phyloP scores from a whole-genome alignment of 2,329 filamentous ascomycete genomes.

The Fusarium torreyae region DNA sequence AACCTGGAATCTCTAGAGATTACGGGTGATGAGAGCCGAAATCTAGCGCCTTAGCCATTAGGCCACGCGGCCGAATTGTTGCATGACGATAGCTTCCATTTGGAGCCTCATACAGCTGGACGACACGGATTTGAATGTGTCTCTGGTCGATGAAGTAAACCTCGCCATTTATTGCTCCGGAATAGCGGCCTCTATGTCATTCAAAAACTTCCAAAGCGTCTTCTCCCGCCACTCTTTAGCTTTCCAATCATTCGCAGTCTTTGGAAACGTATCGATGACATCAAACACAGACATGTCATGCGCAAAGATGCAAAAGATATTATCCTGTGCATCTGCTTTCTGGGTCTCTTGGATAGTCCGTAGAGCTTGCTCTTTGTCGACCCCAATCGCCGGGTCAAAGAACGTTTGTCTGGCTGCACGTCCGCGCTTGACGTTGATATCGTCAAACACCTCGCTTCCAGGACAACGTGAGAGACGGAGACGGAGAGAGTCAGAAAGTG shows the following conservation, averaged over 20 bases:
- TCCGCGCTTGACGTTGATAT: constrained; percentile 13
- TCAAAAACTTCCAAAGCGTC: constrained; percentile 21
- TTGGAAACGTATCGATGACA: constrained; percentile 15
- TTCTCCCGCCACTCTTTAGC: constrained; percentile 13
- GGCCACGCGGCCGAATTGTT: constrained; percentile 23
- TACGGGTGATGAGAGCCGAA: constrained; percentile 11
- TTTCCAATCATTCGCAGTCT: constrained; percentile 20
- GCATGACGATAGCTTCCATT: not conserved
- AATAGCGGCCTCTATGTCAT: constrained; percentile 4
- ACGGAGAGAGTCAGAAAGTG: constrained; percentile 12
- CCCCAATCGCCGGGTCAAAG: constrained; percentile 16
- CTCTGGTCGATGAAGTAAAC: too few relatives aligned
- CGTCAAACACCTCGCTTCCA: not conserved
- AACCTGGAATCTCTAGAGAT: constrained; percentile 37
- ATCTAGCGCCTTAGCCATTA: constrained; percentile 39
- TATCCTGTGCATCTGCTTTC: constrained; percentile 14
- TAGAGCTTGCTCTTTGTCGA: constrained; percentile 3
- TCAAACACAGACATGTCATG: constrained; percentile 15
- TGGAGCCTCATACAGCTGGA: not conserved
- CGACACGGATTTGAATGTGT: fast-evolving
- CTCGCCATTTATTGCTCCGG: not conserved
- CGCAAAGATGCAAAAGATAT: constrained; percentile 19
- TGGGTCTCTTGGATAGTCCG: constrained; percentile 16
- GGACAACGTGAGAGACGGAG: constrained; percentile 16
- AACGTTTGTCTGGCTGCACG: not conserved